These are phyloP conservation scores for Falciphora oryzae DNA, from an alignment of 2,329 filamentous ascomycete species.

Conservation along the genomic window DNA sequence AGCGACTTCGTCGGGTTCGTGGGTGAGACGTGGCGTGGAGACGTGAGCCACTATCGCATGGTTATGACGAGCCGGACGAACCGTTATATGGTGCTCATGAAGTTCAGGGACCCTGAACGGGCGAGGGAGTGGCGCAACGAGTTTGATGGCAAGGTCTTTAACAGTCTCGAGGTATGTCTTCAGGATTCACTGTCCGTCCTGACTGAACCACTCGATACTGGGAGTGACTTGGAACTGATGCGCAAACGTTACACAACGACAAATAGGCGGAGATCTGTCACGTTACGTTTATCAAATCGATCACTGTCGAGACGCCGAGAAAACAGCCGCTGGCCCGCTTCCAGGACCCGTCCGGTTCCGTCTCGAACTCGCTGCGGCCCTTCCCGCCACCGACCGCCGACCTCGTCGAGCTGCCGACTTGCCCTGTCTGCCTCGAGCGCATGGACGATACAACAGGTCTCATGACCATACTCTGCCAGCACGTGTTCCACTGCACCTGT, in stretches of 20 bases:
- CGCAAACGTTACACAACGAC: background rate
- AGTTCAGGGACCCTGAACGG: slow-evolving; percentile 70
- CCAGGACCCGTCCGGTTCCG: slow-evolving; percentile 54
- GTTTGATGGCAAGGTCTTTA: slow-evolving; percentile 92
- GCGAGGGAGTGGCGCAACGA: slow-evolving; percentile 76
- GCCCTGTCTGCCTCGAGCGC: slow-evolving; percentile 90
- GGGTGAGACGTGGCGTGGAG: slow-evolving; percentile 76
- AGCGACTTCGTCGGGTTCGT: slow-evolving; percentile 89
- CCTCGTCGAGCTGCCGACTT: slow-evolving; percentile 87
- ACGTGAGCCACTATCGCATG: slow-evolving; percentile 91
- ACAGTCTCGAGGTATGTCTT: slow-evolving; percentile 69
- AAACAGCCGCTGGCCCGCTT: slow-evolving; percentile 41
- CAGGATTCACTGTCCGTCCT: slow-evolving; percentile 13
- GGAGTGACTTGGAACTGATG: background rate
- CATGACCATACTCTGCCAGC: slow-evolving; percentile 92
- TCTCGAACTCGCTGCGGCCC: slow-evolving; percentile 47
- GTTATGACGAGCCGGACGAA: slow-evolving; percentile 85
- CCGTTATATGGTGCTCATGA: slow-evolving; percentile 92
- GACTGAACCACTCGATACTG: background rate
- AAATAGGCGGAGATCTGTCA: slow-evolving; percentile 82
- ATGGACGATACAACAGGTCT: slow-evolving; percentile 98
- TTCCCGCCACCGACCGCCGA: slow-evolving; percentile 69
- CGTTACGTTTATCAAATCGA: slow-evolving; percentile 88
- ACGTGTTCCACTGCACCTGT: slow-evolving; percentile 96
- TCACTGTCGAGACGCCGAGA: slow-evolving; percentile 69